phyloP scores from a whole-genome alignment of 768 basidiomycete genomes.

The Phylloporus arenicola region DNA sequence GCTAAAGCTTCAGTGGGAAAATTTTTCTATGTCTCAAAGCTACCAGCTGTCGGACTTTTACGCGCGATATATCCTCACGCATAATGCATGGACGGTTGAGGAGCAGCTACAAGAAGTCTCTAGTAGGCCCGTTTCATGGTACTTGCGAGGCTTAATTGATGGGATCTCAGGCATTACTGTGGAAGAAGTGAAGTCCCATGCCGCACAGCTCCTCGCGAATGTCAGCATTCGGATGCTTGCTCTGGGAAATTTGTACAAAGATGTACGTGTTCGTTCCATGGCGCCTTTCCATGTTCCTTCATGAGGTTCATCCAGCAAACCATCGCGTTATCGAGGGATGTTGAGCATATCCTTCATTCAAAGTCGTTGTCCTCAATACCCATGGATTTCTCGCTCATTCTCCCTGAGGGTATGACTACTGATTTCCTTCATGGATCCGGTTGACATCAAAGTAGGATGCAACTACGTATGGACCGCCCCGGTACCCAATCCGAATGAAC shows the following conservation, averaged over 20 bases:
- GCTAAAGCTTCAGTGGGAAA: conserved; percentile 76
- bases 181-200: conserved; percentile 65
- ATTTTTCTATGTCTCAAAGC: conserved; percentile 82
- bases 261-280: conserved; percentile 44
- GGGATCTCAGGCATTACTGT: conserved; percentile 56
- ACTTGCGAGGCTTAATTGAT: background rate
- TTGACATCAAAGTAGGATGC: conserved; percentile 44
- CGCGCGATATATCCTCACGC: conserved; percentile 61
- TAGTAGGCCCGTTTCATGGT: conserved; percentile 41
- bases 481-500: conserved; percentile 78
- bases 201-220: conserved; percentile 51
- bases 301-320: conserved; percentile 55
- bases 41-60: conserved; percentile 78
- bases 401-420: conserved; percentile 56
- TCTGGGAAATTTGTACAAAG: conserved; percentile 78
- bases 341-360: conserved; percentile 59
- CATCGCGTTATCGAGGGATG: conserved; percentile 60
- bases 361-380: conserved; percentile 40
- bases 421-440: background rate
- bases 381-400: conserved; percentile 48
- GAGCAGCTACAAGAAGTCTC: conserved; percentile 75
- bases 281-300: background rate
- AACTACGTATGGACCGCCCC: conserved; percentile 61
- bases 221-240: conserved; percentile 70
- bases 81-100: conserved; percentile 67